Evolutionary conservation across 1,139 yeast genomes (phyloP), one percentile per base, ranked within the genome.

Genomic region (Blastobotrys indianensis): DNA sequence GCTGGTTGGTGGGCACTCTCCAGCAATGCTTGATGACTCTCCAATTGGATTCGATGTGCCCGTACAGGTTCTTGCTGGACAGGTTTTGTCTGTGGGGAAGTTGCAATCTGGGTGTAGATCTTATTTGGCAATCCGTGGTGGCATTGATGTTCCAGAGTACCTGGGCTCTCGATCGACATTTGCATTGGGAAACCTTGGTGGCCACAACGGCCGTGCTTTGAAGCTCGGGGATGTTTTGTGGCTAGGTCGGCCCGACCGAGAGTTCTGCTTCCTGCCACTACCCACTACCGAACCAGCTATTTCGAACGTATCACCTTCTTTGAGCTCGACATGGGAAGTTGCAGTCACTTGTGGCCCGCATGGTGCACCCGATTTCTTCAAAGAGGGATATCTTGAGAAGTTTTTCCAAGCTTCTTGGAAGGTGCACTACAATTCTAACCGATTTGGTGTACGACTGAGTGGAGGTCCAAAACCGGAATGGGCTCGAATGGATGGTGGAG

Each of bases 401-500:
- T 88, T 92, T 68, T 87, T 90, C 62, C 59, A 72, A 4, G 75
- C 80, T 44, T 77, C 78, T 53, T 90, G 97, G 97, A 90, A 88
- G 67, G 90, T 90, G 41, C 97, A 92, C 65, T 92, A 92, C 73
- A 92, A 92, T 69, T 88, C 97, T 35, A 92, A 92, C 68, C 77
- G 97, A 66, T 90, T 90, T 66, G 98, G 97, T 63, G 94, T 92
- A 37, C 79, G 97, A 63, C 73, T 92, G 56, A 39, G 38, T 13
- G 80, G 85, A 54, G 98, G 97, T 41, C 97, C 97, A 49, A 90
- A 88, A 65, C 98, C 97, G 7, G 75, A 78, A 61, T 92, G 97
- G 97, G 96, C 97, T 8, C 80, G 97, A 69, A 66, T 75, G n/a
- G 95, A 88, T 65, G 98, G 97, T 68, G 98, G 97, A 48, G 96